Conservation (phyloP, 2,329 filamentous ascomycete species). For the Epichloe glyceriae region DNA sequence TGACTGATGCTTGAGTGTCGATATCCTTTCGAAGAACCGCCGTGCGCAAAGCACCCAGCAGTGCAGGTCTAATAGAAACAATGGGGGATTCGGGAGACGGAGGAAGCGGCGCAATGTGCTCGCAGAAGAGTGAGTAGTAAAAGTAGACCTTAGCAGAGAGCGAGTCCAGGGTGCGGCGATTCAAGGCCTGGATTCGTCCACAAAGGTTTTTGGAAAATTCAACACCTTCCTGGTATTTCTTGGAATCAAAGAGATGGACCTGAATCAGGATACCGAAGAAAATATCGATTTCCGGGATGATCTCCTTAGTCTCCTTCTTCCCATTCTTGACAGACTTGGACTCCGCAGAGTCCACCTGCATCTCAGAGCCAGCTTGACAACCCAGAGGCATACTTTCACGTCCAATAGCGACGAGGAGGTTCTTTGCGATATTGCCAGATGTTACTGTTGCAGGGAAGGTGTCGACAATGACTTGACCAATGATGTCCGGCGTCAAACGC, state of each 20-base stretch:
- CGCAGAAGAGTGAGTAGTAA: constrained; percentile 92
- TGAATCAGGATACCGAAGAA: constrained; percentile 79
- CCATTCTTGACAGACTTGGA: constrained; percentile 40
- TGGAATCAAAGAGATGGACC: constrained; percentile 78
- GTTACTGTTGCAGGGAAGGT: constrained; percentile 53
- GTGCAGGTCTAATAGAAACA: constrained; percentile 70
- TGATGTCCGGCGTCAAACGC: constrained; percentile 67
- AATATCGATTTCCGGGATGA: constrained; percentile 75
- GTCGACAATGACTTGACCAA: constrained; percentile 68
- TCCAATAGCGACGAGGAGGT: constrained; percentile 57
- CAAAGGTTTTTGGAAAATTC: constrained; percentile 75
- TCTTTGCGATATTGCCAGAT: constrained; percentile 53
- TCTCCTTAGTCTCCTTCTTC: constrained; percentile 61
- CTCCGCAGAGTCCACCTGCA: constrained; percentile 58
- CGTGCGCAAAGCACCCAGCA: constrained; percentile 80
- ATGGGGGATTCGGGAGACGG: constrained; percentile 81
- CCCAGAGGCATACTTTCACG: constrained; percentile 52
- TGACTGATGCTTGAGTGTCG: constrained; percentile 93
- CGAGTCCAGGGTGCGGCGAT: constrained; percentile 87
- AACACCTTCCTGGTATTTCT: constrained; percentile 66
- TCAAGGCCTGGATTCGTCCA: constrained; percentile 74
- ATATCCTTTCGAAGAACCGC: constrained; percentile 94
- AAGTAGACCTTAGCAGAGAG: constrained; percentile 94
- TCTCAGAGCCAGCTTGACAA: constrained; percentile 45
- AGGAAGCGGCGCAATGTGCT: constrained; percentile 75